A percentile compares a stretch with the other conserved stretches of the same genome.
phyloP scores from a whole-genome alignment of 257 asterid species.

The Rubia yunnanensis region DNA sequence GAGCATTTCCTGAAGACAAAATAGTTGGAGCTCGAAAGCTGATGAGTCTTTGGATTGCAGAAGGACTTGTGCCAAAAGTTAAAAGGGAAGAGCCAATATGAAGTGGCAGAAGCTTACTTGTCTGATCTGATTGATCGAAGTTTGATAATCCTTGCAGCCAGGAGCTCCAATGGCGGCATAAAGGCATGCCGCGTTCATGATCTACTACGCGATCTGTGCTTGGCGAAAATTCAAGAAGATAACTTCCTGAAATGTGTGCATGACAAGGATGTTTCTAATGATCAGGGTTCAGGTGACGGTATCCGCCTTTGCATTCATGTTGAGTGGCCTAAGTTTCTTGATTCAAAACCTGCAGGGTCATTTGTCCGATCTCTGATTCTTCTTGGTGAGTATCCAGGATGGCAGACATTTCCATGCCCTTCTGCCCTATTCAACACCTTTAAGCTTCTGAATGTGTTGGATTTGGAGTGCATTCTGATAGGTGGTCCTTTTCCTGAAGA shows the following conservation, averaged over 20 bases:
- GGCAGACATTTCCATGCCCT: not conserved
- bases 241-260: not conserved
- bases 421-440: not conserved
- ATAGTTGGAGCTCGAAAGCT: not conserved
- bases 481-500: not conserved
- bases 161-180: not conserved
- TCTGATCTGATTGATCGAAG: not conserved
- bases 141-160: conserved; percentile 3
- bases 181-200: conserved; percentile 4
- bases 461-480: not conserved
- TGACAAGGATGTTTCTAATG: not conserved
- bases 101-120: conserved; percentile 2
- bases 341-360: not conserved
- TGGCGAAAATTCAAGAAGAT: not conserved
- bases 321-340: not conserved
- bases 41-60: conserved; percentile 2
- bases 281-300: not conserved
- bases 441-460: conserved; percentile 13
- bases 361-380: not conserved
- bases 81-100: not conserved
- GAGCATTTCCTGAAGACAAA: not conserved
- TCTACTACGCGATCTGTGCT: conserved; percentile 1
- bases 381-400: not conserved
- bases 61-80: not conserved
- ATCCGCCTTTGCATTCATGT: not conserved